Evolutionary conservation across 768 basidiomycete species (phyloP).

Genomic region (Psilocybe subaeruginosa): DNA sequence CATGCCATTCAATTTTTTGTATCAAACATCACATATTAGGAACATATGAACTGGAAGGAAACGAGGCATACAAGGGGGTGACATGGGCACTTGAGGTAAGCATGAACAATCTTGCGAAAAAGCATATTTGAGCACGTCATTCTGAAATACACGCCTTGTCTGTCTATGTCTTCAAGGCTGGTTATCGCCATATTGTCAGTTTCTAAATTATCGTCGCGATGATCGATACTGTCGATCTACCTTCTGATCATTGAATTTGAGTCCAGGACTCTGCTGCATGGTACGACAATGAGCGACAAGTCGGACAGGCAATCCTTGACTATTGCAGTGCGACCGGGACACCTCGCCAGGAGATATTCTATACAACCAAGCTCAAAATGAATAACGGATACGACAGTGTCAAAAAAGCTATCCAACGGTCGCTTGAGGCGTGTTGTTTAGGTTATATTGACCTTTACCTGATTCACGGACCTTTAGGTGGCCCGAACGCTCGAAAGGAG

Average conservation of each 20-base stretch:
- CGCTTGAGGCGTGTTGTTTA: conserved; percentile 55
- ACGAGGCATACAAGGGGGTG: conserved; percentile 57
- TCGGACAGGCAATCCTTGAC: conserved; percentile 61
- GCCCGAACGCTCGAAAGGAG: conserved; percentile 54
- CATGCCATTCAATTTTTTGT: background rate
- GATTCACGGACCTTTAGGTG: conserved; percentile 70
- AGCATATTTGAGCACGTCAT: background rate
- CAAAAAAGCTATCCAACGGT: conserved; percentile 51
- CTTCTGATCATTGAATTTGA: conserved; percentile 15
- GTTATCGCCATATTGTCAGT: conserved; percentile 66
- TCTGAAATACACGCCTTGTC: conserved; percentile 9
- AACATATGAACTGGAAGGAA: conserved; percentile 67
- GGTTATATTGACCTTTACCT: conserved; percentile 74
- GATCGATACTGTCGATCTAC: conserved; percentile 23
- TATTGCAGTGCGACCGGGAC: conserved; percentile 50
- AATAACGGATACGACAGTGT: conserved; percentile 57
- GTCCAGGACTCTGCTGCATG: conserved; percentile 50
- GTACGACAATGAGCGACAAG: conserved; percentile 71
- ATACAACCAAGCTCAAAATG: conserved; percentile 68
- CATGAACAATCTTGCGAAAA: background rate
- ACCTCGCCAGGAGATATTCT: conserved; percentile 64
- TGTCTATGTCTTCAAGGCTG: conserved; percentile 39
- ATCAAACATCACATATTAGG: conserved; percentile 29
- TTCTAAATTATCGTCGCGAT: conserved; percentile 1
- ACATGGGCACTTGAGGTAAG: conserved; percentile 63